Evolutionary conservation across 345 rosid genomes (phyloP).

Genomic region (Pistacia integerrima): DNA sequence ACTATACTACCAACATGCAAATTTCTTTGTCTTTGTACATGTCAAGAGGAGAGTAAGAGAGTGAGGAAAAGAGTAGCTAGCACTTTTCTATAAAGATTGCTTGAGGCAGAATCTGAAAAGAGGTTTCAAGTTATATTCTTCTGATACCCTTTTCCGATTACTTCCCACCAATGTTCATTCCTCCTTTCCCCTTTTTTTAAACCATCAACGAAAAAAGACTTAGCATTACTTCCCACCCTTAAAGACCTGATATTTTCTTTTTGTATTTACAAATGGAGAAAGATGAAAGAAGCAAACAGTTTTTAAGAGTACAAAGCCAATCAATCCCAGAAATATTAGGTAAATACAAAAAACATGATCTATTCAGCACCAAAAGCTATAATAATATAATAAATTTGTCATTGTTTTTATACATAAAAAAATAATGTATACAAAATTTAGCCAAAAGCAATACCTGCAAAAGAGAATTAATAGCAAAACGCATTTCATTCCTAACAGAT

Average conservation of each 20-base stretch:
- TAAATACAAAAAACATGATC: neutral
- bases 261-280: neutral
- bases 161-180: neutral
- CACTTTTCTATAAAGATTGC: neutral
- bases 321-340: neutral
- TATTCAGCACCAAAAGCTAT: constrained; percentile 2
- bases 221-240: neutral
- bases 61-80: neutral
- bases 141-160: neutral
- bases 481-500: constrained; percentile 69
- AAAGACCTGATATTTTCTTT: neutral
- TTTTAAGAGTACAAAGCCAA: neutral
- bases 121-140: neutral
- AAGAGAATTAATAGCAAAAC: constrained; percentile 69
- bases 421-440: constrained; percentile 3
- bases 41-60: neutral
- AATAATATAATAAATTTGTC: neutral
- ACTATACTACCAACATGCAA: no score
- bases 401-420: neutral
- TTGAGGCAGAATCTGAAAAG: neutral
- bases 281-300: neutral
- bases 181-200: neutral
- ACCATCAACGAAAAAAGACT: neutral
- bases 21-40: neutral
- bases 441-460: constrained; percentile 61